These are phyloP conservation scores for Beauveria sp. DNA, from an alignment of 2,329 filamentous ascomycete species.

Conservation along the genomic window DNA sequence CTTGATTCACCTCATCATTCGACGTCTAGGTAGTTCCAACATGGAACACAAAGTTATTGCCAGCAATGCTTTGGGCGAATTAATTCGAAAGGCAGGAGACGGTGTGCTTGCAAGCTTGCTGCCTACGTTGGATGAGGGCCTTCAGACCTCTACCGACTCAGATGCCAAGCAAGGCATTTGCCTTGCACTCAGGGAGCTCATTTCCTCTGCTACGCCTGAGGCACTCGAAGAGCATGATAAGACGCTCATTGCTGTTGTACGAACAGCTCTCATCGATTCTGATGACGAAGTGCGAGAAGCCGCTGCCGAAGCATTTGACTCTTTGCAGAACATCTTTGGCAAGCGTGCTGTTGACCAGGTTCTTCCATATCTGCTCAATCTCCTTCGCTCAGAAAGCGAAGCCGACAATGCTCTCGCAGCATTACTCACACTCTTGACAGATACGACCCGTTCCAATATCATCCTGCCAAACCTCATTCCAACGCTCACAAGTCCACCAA, in stretches of 20 bases:
- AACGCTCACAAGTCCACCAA: conserved; percentile 81
- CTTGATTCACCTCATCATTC: conserved; percentile 88
- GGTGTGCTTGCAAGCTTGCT: conserved; percentile 80
- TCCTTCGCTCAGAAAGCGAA: conserved; percentile 78
- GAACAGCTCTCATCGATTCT: conserved; percentile 83
- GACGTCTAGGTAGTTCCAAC: conserved; percentile 86
- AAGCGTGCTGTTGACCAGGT: conserved; percentile 95
- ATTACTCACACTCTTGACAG: conserved; percentile 86
- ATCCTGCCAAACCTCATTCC: conserved; percentile 95
- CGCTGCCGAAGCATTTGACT: conserved; percentile 94
- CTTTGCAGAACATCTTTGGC: conserved; percentile 84
- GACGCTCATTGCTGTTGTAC: conserved; percentile 87
- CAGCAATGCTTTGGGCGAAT: conserved; percentile 89
- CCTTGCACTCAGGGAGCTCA: conserved; percentile 88
- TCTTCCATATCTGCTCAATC: conserved; percentile 79
- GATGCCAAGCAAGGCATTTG: conserved; percentile 97
- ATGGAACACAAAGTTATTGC: conserved; percentile 99
- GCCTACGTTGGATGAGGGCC: conserved; percentile 84
- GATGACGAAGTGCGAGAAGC: conserved; percentile 88
- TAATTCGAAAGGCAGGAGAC: conserved; percentile 95
- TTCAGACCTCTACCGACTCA: conserved; percentile 80
- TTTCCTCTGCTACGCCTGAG: conserved; percentile 79
- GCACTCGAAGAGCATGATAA: conserved; percentile 91
- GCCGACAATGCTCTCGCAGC: conserved; percentile 90
- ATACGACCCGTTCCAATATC: conserved; percentile 87